Evolutionary conservation across 495 filamentous ascomycete genomes (phyloP).

Genomic region (Podospora appendiculata): DNA sequence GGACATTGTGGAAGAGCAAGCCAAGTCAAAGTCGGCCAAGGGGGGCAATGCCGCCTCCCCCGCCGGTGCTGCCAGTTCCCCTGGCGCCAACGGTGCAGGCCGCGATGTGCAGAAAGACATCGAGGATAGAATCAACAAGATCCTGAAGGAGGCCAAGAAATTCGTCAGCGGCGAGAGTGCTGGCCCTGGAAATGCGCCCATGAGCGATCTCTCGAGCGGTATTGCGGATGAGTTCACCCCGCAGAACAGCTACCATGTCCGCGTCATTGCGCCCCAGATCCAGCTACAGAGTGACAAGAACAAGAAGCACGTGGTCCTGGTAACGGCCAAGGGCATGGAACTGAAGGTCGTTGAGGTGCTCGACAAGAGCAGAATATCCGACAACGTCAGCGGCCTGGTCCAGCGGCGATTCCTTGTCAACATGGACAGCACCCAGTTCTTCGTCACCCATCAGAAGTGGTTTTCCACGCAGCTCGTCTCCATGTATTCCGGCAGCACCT

Average conservation of each 20-base stretch:
- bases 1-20: slow-evolving; percentile 92
- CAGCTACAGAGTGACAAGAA: slow-evolving; percentile 98
- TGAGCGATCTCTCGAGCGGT: slow-evolving; percentile 59
- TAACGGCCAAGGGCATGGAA: slow-evolving; percentile 93
- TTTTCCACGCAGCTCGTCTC: slow-evolving; percentile 73
- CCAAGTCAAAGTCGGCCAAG: slow-evolving; percentile 50
- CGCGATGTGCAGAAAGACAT: slow-evolving; percentile 58
- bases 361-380: slow-evolving; percentile 86
- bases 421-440: slow-evolving; percentile 96
- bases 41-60: slow-evolving; percentile 27
- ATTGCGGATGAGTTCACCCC: slow-evolving; percentile 87
- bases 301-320: slow-evolving; percentile 81
- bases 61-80: slow-evolving; percentile 25
- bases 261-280: slow-evolving; percentile 92
- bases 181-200: slow-evolving; percentile 26
- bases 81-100: slow-evolving; percentile 30
- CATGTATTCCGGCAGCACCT: slow-evolving; percentile 88
- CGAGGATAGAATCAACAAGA: slow-evolving; percentile 78
- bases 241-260: slow-evolving; percentile 88
- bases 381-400: slow-evolving; percentile 89
- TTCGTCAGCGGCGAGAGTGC: slow-evolving; percentile 69
- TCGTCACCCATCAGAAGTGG: slow-evolving; percentile 86
- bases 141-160: slow-evolving; percentile 76
- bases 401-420: slow-evolving; percentile 88
- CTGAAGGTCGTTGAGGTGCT: slow-evolving; percentile 95